These are phyloP conservation scores for Suhomyces taliae DNA, from an alignment of 1,139 yeast species.

Conservation along the genomic window DNA sequence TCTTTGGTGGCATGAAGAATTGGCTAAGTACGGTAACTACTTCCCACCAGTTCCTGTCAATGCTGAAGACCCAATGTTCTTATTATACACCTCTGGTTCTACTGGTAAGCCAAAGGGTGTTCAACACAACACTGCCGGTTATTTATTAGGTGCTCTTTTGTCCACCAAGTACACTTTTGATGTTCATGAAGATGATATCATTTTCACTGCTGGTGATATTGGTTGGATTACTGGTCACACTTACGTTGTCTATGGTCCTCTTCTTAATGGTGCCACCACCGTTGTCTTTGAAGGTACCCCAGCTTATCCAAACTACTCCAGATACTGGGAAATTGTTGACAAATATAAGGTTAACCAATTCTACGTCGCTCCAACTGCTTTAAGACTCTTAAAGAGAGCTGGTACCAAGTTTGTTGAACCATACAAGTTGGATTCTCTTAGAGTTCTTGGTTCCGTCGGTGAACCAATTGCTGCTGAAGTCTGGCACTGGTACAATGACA, in stretches of 20 bases:
- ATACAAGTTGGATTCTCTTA: constrained; percentile 61
- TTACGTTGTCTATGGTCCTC: constrained; percentile 79
- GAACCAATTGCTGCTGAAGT: constrained; percentile 93
- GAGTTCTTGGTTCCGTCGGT: constrained; percentile 85
- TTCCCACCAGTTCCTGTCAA: constrained; percentile 60
- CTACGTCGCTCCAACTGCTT: constrained; percentile 89
- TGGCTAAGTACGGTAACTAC: constrained; percentile 64
- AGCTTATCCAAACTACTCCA: constrained; percentile 74
- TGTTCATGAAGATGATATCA: constrained; percentile 66
- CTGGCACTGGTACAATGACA: constrained; percentile 88
- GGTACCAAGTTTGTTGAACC: constrained; percentile 68
- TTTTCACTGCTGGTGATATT: constrained; percentile 85
- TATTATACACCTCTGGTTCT: constrained; percentile 67
- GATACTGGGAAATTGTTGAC: constrained; percentile 85
- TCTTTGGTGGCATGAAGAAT: constrained; percentile 81
- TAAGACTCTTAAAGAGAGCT: constrained; percentile 79
- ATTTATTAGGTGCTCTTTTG: constrained; percentile 66
- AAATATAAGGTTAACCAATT: constrained; percentile 76
- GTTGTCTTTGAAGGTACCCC: constrained; percentile 88
- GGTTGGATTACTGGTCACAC: constrained; percentile 93
- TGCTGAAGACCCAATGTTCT: constrained; percentile 62
- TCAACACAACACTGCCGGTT: constrained; percentile 78
- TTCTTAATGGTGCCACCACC: constrained; percentile 75
- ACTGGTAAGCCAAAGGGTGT: constrained; percentile 73
- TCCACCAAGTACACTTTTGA: constrained; percentile 77